A percentile compares a stretch with the other conserved stretches of the same genome.
These are phyloP conservation scores for Lophiotrema nucula DNA, from an alignment of 495 filamentous ascomycete genomes.

Conservation along the genomic window DNA sequence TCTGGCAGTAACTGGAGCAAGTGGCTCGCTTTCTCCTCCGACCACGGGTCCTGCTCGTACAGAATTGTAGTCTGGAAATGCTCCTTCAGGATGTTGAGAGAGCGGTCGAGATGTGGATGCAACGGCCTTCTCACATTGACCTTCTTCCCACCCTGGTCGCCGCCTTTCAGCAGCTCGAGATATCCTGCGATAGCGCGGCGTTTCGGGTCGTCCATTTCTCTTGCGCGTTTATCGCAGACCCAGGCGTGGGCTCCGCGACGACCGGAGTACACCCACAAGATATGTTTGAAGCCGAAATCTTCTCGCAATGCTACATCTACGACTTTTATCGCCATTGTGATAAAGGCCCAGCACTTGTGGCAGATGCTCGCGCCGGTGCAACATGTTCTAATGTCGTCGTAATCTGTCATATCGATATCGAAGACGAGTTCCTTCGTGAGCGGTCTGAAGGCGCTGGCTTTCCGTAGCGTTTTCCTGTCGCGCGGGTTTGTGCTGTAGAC, in stretches of 20 bases:
- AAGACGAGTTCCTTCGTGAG: conserved; percentile 91
- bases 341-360: conserved; percentile 90
- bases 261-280: conserved; percentile 97
- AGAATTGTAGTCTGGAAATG: conserved; percentile 82
- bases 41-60: conserved; percentile 82
- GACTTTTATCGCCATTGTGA: conserved; percentile 95
- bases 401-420: conserved; percentile 98
- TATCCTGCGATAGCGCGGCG: conserved; percentile 81
- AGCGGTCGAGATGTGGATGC: conserved; percentile 87
- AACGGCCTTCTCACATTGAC: conserved; percentile 82
- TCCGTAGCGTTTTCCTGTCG: conserved; percentile 84
- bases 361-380: conserved; percentile 93
- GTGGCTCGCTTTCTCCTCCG: conserved; percentile 64
- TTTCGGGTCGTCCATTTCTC: conserved; percentile 78
- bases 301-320: conserved; percentile 81
- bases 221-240: conserved; percentile 90
- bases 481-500: conserved; percentile 91
- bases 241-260: conserved; percentile 95
- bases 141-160: conserved; percentile 79
- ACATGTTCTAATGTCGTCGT: conserved; percentile 94
- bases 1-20: conserved; percentile 78
- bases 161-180: conserved; percentile 81
- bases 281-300: conserved; percentile 94
- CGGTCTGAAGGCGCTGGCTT: conserved; percentile 69
- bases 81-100: conserved; percentile 73